phyloP scores from a whole-genome alignment of 257 asterid genomes.

The Solanum pennellii region DNA sequence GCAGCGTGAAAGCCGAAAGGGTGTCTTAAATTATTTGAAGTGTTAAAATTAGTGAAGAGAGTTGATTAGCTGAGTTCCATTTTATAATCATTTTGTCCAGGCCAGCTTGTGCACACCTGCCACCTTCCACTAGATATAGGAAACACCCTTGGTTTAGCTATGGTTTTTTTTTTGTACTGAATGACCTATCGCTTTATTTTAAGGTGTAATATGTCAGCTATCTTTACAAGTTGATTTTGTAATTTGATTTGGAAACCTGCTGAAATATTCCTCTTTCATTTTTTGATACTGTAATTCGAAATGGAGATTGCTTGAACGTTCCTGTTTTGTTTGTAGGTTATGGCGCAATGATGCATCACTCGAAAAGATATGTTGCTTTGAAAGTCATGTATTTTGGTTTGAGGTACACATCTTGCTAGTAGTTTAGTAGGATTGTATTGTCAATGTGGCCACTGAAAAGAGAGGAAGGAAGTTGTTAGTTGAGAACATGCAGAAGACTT shows the following conservation, averaged over 20 bases:
- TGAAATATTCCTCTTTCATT: background rate
- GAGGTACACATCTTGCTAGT: slow-evolving; percentile 35
- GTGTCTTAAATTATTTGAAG: background rate
- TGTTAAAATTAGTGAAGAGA: background rate
- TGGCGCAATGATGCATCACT: slow-evolving; percentile 24
- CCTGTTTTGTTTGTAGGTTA: slow-evolving; percentile 13
- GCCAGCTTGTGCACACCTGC: background rate
- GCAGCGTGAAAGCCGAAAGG: background rate
- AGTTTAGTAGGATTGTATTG: background rate
- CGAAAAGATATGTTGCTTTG: slow-evolving; percentile 67
- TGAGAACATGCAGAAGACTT: background rate
- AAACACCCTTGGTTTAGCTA: background rate
- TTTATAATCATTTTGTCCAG: background rate
- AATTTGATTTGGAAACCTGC: background rate
- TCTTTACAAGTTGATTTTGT: background rate
- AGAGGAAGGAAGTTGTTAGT: background rate
- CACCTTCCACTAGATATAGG: background rate
- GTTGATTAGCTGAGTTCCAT: background rate
- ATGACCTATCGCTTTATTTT: background rate
- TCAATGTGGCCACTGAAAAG: background rate
- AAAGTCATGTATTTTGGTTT: slow-evolving; percentile 87
- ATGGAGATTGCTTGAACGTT: background rate
- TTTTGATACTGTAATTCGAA: background rate
- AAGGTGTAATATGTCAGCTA: background rate
- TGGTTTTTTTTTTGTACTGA: background rate